phyloP scores from a whole-genome alignment of 2,329 filamentous ascomycete genomes.

The Colletotrichum destructivum region DNA sequence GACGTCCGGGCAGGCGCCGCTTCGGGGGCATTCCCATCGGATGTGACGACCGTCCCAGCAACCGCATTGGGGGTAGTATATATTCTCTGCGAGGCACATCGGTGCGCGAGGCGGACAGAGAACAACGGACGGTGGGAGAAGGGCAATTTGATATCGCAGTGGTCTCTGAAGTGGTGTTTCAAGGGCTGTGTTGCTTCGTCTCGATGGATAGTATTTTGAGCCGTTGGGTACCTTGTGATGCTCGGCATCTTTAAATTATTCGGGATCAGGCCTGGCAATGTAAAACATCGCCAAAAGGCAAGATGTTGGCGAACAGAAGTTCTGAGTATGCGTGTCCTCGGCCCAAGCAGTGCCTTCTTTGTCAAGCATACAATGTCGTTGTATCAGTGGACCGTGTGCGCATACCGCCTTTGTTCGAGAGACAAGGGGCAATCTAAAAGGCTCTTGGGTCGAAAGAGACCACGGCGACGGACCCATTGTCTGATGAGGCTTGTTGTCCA shows the following conservation, averaged over 20 bases:
- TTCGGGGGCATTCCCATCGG: slow-evolving; percentile 19
- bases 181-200: neutral
- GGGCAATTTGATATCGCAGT: too few species aligned
- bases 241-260: neutral
- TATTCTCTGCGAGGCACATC: slow-evolving; percentile 42
- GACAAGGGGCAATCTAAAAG: neutral
- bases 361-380: neutral
- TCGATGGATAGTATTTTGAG: neutral
- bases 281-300: neutral
- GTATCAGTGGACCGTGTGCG: neutral
- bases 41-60: slow-evolving; percentile 37
- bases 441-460: neutral
- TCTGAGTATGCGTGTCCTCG: neutral
- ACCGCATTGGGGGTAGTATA: slow-evolving; percentile 36
- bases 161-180: too few species aligned
- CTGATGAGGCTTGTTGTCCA: neutral
- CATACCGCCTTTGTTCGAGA: neutral
- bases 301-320: neutral
- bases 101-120: neutral
- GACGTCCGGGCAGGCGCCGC: slow-evolving; percentile 17
- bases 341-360: neutral
- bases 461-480: neutral
- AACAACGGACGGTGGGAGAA: neutral
- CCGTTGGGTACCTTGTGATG: neutral
- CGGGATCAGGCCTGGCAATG: too few species aligned